These are phyloP conservation scores for Tuber magnatum DNA, from an alignment of 495 filamentous ascomycete species.

Conservation along the genomic window DNA sequence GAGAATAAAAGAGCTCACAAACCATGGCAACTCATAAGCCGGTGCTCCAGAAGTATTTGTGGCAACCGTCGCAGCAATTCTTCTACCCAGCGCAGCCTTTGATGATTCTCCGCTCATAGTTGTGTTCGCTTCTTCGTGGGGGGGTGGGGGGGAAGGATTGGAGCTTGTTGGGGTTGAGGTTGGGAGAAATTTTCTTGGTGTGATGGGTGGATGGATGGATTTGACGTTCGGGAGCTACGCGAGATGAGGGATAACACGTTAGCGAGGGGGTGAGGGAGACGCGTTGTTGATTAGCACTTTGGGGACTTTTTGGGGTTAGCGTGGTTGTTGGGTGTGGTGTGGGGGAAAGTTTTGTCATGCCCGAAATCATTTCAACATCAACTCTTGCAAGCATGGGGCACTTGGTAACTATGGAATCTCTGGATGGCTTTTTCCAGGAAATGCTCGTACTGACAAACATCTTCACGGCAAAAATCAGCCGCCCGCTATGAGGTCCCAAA, in stretches of 20 bases:
- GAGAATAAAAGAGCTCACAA: slow-evolving; percentile 34
- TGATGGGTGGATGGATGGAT: not conserved
- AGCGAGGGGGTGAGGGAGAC: not conserved
- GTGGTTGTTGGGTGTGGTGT: not conserved
- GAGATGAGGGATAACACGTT: not conserved
- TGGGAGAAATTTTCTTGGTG: not conserved
- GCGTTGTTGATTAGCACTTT: not conserved
- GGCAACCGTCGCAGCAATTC: not conserved
- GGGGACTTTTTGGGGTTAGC: not conserved
- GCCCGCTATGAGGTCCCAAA: not conserved
- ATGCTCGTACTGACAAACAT: not conserved
- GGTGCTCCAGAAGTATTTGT: slow-evolving; percentile 50
- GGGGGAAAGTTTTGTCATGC: not conserved
- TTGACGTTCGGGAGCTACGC: not conserved
- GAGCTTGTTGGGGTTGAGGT: too few species aligned
- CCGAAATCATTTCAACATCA: not conserved
- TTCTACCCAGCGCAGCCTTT: slow-evolving; percentile 52
- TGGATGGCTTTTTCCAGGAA: not conserved
- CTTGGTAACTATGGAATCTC: not conserved
- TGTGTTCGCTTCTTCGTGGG: not conserved
- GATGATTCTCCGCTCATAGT: slow-evolving; percentile 64
- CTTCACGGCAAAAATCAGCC: not conserved
- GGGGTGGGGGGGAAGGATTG: too few species aligned
- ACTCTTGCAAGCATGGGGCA: not conserved
- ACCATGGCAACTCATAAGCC: slow-evolving; percentile 90